Conservation (phyloP, 805 yeast species). For the Cyberlindnera galapagoensis region DNA sequence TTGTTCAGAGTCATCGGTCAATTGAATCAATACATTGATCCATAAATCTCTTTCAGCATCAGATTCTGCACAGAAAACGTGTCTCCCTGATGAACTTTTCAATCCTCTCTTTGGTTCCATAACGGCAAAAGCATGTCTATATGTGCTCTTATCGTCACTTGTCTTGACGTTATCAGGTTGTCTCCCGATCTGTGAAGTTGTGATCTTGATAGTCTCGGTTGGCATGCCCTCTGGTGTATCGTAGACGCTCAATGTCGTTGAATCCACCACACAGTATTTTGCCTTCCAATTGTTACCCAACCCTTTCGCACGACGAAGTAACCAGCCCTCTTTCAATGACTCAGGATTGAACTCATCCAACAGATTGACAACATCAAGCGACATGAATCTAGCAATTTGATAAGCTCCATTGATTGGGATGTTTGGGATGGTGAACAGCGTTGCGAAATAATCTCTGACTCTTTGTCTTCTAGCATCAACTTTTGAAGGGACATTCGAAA, state of each 20-base stretch:
- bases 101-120: constrained; percentile 37
- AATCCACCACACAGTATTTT: constrained; percentile 61
- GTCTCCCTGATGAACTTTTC: constrained; percentile 35
- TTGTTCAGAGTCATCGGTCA: constrained; percentile 19
- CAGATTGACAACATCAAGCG: constrained; percentile 59
- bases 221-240: constrained; percentile 51
- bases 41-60: constrained; percentile 70
- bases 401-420: constrained; percentile 47
- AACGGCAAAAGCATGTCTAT: constrained; percentile 54
- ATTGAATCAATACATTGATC: constrained; percentile 43
- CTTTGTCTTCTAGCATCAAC: constrained; percentile 54
- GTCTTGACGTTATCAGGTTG: constrained; percentile 29
- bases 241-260: constrained; percentile 47
- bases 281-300: constrained; percentile 62
- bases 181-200: constrained; percentile 50
- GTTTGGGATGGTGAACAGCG: constrained; percentile 50
- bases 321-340: constrained; percentile 54
- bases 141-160: constrained; percentile 25
- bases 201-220: constrained; percentile 44
- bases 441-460: constrained; percentile 53
- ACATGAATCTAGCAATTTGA: constrained; percentile 56
- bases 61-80: constrained; percentile 73
- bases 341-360: constrained; percentile 46
- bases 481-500: constrained; percentile 52
- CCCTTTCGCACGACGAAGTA: constrained; percentile 60